Evolutionary conservation across 768 basidiomycete species (phyloP).

Genomic region (Pleurotus sapidus): DNA sequence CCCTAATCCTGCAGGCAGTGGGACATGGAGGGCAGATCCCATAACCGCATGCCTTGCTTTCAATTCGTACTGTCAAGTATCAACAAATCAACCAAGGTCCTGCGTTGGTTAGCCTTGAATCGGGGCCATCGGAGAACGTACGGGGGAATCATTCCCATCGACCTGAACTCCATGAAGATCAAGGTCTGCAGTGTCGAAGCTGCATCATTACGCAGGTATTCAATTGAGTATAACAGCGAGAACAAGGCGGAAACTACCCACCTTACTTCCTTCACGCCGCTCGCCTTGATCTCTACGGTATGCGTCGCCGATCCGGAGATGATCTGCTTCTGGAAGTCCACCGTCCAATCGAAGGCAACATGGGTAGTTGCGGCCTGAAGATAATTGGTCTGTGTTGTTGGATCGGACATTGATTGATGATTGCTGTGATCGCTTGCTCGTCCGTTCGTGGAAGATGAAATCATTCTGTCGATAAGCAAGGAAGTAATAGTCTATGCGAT

Average conservation of each 20-base stretch:
- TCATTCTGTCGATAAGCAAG: too few species aligned
- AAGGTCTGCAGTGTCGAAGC: constrained; percentile 76
- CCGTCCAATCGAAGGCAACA: constrained; percentile 70
- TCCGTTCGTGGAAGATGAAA: not conserved
- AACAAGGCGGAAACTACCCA: constrained; percentile 26
- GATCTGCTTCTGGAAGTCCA: constrained; percentile 66
- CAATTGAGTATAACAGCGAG: not conserved
- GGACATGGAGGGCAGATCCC: constrained; percentile 72
- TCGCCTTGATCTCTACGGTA: constrained; percentile 49
- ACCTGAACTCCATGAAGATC: constrained; percentile 55
- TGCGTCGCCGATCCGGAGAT: constrained; percentile 69
- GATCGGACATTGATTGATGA: constrained; percentile 36
- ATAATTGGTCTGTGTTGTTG: constrained; percentile 83
- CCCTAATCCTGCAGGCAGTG: constrained; percentile 41
- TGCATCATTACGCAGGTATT: constrained; percentile 22
- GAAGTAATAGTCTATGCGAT: too few species aligned
- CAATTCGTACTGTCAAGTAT: constrained; percentile 43
- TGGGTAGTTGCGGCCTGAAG: constrained; percentile 60
- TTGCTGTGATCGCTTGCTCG: not conserved
- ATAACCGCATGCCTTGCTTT: constrained; percentile 63
- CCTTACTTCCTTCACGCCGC: constrained; percentile 58
- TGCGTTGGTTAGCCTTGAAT: too few species aligned
- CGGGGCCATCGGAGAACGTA: constrained; percentile 25
- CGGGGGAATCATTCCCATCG: constrained; percentile 43
- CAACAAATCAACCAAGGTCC: not conserved